Evolutionary conservation across 192 early-diverging fungal genomes (phyloP).

Genomic region (Coemansia sp.): DNA sequence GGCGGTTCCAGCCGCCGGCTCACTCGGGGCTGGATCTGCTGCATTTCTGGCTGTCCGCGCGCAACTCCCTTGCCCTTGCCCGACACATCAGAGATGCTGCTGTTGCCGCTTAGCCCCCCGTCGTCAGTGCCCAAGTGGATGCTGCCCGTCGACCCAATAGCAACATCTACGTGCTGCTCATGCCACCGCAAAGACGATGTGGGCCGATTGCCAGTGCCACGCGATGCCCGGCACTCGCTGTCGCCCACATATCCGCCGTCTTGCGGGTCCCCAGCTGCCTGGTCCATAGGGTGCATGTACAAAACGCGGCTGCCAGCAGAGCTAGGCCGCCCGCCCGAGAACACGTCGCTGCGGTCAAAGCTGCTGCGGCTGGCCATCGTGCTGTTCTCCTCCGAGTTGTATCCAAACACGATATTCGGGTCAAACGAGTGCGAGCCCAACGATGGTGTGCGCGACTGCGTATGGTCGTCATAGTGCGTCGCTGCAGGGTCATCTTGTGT

Average conservation of each 20-base stretch:
- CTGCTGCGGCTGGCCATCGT: constrained; percentile 52
- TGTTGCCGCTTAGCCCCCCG: constrained; percentile 4
- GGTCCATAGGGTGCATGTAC: constrained; percentile 38
- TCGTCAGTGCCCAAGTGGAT: constrained; percentile 9
- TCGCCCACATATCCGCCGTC: constrained; percentile 17
- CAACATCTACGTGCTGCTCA: neutral
- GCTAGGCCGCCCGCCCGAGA: constrained; percentile 16
- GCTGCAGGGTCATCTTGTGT: neutral
- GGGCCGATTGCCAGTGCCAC: neutral
- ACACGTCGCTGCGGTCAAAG: constrained; percentile 37
- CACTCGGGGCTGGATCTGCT: constrained; percentile 18
- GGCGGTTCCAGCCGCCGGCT: constrained; percentile 6
- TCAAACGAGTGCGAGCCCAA: constrained; percentile 42
- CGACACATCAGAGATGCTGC: neutral
- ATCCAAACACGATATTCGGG: constrained; percentile 41
- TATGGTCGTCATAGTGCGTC: constrained; percentile 12
- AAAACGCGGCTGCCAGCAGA: constrained; percentile 37
- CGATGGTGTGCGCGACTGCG: constrained; percentile 24
- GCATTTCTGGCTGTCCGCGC: constrained; percentile 26
- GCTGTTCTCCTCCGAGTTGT: constrained; percentile 49
- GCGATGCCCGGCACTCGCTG: constrained; percentile 9
- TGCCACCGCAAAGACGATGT: constrained; percentile 1
- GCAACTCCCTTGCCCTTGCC: constrained; percentile 26
- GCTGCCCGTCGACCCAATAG: constrained; percentile 5
- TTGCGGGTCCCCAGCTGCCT: constrained; percentile 5